Percentiles rank a stretch among this genome's conserved stretches.
Evolutionary conservation across 768 basidiomycete species (phyloP).

Genomic region (Harrya chromipes): DNA sequence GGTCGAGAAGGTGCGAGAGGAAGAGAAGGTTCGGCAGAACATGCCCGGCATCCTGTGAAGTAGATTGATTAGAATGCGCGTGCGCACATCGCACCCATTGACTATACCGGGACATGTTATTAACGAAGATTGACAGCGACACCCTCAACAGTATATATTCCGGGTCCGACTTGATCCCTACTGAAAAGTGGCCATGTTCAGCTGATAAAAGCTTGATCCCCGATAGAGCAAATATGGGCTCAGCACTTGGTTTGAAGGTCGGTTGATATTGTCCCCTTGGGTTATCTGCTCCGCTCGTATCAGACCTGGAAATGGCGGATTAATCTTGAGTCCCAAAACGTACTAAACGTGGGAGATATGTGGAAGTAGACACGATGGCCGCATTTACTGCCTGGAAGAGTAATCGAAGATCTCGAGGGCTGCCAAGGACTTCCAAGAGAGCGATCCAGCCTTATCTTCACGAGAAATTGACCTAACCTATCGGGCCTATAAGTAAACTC

Average conservation of each 20-base stretch:
- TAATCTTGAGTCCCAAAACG: neutral
- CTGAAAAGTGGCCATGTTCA: no score
- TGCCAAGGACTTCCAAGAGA: neutral
- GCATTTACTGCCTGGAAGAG: neutral
- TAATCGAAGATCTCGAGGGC: neutral
- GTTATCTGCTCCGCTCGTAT: neutral
- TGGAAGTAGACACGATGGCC: neutral
- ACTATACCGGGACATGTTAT: neutral
- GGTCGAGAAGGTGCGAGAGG: neutral
- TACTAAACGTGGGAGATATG: neutral
- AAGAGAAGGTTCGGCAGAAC: no score
- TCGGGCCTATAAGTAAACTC: no score
- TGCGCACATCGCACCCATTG: neutral
- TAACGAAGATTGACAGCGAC: no score
- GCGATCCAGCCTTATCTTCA: neutral
- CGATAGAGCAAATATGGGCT: neutral
- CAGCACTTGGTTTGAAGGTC: neutral
- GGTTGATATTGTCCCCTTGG: neutral
- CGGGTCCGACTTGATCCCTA: no score
- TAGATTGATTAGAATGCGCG: slow-evolving; percentile 1
- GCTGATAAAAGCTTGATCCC: slow-evolving; percentile 11
- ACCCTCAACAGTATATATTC: neutral
- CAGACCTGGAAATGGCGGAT: neutral
- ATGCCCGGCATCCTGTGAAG: neutral
- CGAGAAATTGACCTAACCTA: neutral